These are phyloP conservation scores for Oenanthe javanica DNA, from an alignment of 140 eudicot genomes.

Conservation along the genomic window DNA sequence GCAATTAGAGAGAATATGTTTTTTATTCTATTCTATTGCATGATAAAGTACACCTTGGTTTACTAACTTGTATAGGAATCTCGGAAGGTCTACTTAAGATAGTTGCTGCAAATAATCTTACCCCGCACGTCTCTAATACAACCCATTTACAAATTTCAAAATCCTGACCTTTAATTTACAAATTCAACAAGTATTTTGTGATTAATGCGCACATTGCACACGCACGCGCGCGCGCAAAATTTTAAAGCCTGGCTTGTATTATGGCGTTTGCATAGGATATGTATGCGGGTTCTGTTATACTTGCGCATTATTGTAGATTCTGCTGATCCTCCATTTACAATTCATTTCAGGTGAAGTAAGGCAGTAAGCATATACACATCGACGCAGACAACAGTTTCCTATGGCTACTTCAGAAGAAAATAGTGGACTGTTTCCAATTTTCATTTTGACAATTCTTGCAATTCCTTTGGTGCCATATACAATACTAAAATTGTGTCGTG, in stretches of 20 bases:
- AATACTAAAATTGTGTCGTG: conserved; percentile 66
- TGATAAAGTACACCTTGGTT: not conserved
- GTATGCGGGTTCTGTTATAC: not conserved
- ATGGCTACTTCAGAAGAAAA: conserved; percentile 85
- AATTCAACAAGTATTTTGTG: not conserved
- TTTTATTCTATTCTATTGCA: not conserved
- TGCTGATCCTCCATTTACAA: not conserved
- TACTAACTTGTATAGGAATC: not conserved
- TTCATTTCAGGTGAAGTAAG: conserved; percentile 24
- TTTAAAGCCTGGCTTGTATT: not conserved
- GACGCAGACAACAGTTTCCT: conserved; percentile 7
- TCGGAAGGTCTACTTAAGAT: not conserved
- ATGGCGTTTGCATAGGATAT: not conserved
- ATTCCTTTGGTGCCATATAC: conserved; percentile 92
- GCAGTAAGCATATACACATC: conserved; percentile 4
- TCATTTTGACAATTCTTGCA: conserved; percentile 75
- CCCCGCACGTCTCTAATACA: not conserved
- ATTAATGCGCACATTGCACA: no score
- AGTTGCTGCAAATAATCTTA: not conserved
- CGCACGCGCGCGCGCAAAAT: no score
- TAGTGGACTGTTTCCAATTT: conserved; percentile 79
- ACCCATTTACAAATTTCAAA: not conserved
- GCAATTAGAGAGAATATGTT: not conserved
- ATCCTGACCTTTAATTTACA: not conserved
- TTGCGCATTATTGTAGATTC: not conserved